Conservation (phyloP, 2,329 filamentous ascomycete genomes). For the Fusarium humuli region DNA sequence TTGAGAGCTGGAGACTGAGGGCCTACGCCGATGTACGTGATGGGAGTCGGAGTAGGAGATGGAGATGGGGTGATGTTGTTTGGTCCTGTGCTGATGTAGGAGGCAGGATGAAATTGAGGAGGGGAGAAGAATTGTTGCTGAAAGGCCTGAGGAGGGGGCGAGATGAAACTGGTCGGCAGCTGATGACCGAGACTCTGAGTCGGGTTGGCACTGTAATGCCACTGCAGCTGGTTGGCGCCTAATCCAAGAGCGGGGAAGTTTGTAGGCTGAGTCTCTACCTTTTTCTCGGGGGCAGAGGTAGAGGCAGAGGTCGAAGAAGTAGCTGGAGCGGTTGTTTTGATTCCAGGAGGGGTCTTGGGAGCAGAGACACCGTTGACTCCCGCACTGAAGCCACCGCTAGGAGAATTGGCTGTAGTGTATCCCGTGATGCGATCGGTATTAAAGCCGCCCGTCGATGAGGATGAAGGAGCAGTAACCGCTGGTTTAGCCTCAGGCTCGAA, state of each 20-base stretch:
- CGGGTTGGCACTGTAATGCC: conserved; percentile 52
- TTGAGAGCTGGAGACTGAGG: conserved; percentile 46
- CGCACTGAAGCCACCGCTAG: conserved; percentile 41
- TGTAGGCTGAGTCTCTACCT: conserved; percentile 28
- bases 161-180: conserved; percentile 37
- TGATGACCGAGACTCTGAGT: conserved; percentile 49
- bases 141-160: conserved; percentile 23
- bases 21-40: conserved; percentile 48
- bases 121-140: conserved; percentile 25
- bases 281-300: conserved; percentile 12
- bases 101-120: conserved; percentile 26
- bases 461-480: background rate
- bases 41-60: conserved; percentile 3
- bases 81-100: conserved; percentile 26
- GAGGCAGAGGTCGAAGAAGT: background rate
- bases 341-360: conserved; percentile 22
- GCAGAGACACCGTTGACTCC: conserved; percentile 21
- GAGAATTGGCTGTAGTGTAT: conserved; percentile 41
- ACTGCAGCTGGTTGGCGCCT: conserved; percentile 46
- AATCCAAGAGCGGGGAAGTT: conserved; percentile 49
- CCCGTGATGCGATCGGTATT: conserved; percentile 17
- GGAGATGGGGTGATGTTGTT: conserved; percentile 2
- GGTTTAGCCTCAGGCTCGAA: conserved; percentile 40
- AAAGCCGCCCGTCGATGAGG: background rate
- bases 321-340: background rate